Base-by-base conservation (phyloP, 257 asterid genomes). In the Solanum rostratum region DNA sequence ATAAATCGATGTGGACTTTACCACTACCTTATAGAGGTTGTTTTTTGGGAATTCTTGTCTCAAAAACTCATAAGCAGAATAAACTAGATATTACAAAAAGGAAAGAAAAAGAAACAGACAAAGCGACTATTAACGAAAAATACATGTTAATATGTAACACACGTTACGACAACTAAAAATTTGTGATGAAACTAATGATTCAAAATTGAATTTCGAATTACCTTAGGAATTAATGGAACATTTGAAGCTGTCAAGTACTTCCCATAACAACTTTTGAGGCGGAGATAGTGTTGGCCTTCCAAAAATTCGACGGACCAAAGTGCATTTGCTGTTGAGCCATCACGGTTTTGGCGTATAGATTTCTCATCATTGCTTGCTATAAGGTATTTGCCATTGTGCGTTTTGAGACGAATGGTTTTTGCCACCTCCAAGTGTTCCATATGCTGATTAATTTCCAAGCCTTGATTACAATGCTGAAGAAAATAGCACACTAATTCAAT, bases 271-370 rank as follows among this genome's bases (percentile, higher is more conserved):
- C 99, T 94, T 87, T 86, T 92, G 85, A 94, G 83, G 7, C 97
- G 97, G 0, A 94, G 86, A 1, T 91, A 91, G 79, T 68, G 81
- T 2, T 91, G 96, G 5, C 20, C 55, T 15, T 91, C 93, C 22
- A 95, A 94, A 62, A 92, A 87, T 86, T 94, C 99, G 0, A 96
- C 97, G 5, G 86, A 53, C 99, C 99, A 96, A 84, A 80, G 86
- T 37, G 91, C 94, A 15, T 88, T 71, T 29, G 55, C 85, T 22
- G 90, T 52, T 4, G 95, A 54, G 46, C 95, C 94, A 3, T 88
- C 82, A 2, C 97, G 96, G 15, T 90, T 94, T 41, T 93, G 98
- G 86, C 84, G 33, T 46, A 96, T 98, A 10, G 86, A 87, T 81
- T 90, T 93, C 43, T 91, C 89, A 71, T 96, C 97, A 12, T 89